Base-by-base conservation (phyloP, 192 early-diverging fungal species). In the Coemansia sp. region DNA sequence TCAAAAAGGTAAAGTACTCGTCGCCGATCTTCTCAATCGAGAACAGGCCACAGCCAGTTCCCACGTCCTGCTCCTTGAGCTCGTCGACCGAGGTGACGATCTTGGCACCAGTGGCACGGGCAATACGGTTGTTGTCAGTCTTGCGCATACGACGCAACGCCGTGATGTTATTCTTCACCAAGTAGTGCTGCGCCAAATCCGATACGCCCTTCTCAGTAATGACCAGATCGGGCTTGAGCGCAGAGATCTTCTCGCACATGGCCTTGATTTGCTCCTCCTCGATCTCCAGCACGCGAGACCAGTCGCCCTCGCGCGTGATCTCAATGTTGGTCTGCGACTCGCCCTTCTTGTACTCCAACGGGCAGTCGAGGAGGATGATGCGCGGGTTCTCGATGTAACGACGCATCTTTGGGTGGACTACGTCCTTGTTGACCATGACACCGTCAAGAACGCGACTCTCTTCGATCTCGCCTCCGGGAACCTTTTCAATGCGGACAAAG, bases 301-400 rank as follows among this genome's bases (percentile, higher is more conserved):
- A 99, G 84, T 99, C 95, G 32, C 88, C 85, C 75, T 99, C 98
- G 80, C 97, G 94, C 64, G 91, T 91, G 61, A 99, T 93, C 82
- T 99, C 98, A 72, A 98, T 95, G 74, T 96, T 93, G 32, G 98
- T 99, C 84, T 99, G 98, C 43, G 95, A 98, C 84, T 98, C 98
- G 62, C 98, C 98, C 89, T 99, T 99, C 85, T 99, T 99, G 91
- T 99, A 99, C 81, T 98, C 98, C 52, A 99, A 87, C 30, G 96
- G 96, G 83, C 98, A 99, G 87, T 99, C 98, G 56, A 99, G 85
- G 45, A 99, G 85, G 13, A 99, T 86, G 63, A 99, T 88, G 58
- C 96, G 90, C 20, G 98, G 98, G 76, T 99, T 98, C 75, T 95
- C 93, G 64, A 99, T 98, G 55, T 84, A 83, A 59, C 98, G 89